Evolutionary conservation across 78 protist genomes (phyloP).

Genomic region (Monosiga brevicollis): DNA sequence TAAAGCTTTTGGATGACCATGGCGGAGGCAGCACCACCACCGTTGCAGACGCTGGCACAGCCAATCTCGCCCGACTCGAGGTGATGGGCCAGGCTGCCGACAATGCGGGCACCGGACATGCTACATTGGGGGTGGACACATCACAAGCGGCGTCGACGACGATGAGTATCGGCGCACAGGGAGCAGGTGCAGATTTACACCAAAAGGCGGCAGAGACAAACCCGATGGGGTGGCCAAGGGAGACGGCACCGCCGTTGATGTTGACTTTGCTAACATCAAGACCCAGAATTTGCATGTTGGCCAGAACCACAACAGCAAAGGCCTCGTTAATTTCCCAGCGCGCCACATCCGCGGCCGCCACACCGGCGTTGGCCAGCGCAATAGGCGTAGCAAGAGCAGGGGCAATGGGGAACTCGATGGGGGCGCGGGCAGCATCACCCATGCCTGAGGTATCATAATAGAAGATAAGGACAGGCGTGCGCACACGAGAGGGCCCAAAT

Average conservation of each 20-base stretch:
- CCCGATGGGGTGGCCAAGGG: conserved; percentile 98
- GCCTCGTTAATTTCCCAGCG: conserved; percentile 94
- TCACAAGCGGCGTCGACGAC: background rate
- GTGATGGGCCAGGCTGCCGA: conserved; percentile 57
- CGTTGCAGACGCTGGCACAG: conserved; percentile 87
- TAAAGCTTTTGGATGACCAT: conserved; percentile 51
- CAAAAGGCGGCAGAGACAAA: conserved; percentile 16
- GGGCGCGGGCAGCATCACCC: conserved; percentile 88
- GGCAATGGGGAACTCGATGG: conserved; percentile 81
- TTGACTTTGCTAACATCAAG: conserved; percentile 61
- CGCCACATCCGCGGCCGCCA: conserved; percentile 45
- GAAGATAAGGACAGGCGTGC: background rate
- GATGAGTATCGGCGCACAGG: background rate
- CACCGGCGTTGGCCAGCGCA: conserved; percentile 23
- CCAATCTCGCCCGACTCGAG: conserved; percentile 51
- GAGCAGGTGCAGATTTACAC: background rate
- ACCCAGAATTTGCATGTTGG: conserved; percentile 52
- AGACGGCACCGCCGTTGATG: conserved; percentile 94
- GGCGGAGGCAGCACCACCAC: conserved; percentile 93
- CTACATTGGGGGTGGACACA: background rate
- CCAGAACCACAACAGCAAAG: conserved; percentile 80
- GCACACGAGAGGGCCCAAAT: background rate
- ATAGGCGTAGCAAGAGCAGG: conserved; percentile 78
- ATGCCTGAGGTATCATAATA: no score
- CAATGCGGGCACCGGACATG: conserved; percentile 87